These are phyloP conservation scores for Asterionellopsis glacialis DNA, from an alignment of 108 stramenopile genomes.

Conservation along the genomic window DNA sequence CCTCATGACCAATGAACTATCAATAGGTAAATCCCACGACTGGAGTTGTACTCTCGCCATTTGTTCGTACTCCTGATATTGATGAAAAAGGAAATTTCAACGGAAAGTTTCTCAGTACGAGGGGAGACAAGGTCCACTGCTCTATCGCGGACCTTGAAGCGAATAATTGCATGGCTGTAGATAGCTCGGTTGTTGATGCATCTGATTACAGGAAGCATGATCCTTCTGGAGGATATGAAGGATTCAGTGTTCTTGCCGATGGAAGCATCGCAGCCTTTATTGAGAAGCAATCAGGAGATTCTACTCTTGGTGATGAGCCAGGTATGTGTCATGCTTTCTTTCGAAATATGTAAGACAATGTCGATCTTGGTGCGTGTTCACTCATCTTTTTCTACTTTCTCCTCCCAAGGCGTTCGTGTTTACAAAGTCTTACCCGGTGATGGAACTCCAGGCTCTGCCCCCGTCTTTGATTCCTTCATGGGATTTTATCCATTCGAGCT, in stretches of 20 bases:
- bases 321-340: constrained; percentile 6
- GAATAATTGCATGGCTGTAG: constrained; percentile 13
- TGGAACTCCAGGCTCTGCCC: constrained; percentile 8
- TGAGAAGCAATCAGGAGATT: constrained; percentile 27
- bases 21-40: constrained; percentile 30
- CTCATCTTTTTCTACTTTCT: no score
- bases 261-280: constrained; percentile 28
- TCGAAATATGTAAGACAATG: constrained; percentile 10
- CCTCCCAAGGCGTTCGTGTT: no score
- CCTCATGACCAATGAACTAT: no score
- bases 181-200: constrained; percentile 15
- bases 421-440: no score
- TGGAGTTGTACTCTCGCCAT: constrained; percentile 21
- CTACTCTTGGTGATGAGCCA: constrained; percentile 25
- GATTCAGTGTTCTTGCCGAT: constrained; percentile 25
- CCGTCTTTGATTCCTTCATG: constrained; percentile 17
- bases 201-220: constrained; percentile 24
- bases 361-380: no score
- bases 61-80: constrained; percentile 37
- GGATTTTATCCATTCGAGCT: constrained; percentile 33
- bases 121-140: constrained; percentile 39
- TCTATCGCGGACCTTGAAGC: constrained; percentile 23
- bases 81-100: constrained; percentile 17
- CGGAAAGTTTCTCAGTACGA: constrained; percentile 17
- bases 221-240: constrained; percentile 33